Evolutionary conservation across 2,329 filamentous ascomycete genomes (phyloP).

Genomic region (Xylogone sp.): DNA sequence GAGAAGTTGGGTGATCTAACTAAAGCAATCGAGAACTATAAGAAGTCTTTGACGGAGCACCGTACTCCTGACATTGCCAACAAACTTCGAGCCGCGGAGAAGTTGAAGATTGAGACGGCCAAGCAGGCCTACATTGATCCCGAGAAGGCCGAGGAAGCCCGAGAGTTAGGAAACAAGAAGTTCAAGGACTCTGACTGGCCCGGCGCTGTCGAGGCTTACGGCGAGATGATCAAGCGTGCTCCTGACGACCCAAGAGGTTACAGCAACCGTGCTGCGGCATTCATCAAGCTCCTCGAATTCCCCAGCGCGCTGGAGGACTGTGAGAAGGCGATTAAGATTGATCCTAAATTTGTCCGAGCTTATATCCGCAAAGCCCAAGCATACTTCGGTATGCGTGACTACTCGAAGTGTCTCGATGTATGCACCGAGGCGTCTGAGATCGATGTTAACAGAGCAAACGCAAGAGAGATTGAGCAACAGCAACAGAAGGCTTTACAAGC

Average conservation of each 20-base stretch:
- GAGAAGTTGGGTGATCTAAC: conserved; percentile 82
- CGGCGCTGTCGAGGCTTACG: conserved; percentile 88
- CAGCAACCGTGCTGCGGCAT: conserved; percentile 94
- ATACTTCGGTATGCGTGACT: conserved; percentile 96
- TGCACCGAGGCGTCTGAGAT: conserved; percentile 77
- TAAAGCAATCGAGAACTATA: conserved; percentile 83
- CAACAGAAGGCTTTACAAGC: conserved; percentile 87
- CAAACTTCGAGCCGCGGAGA: conserved; percentile 90
- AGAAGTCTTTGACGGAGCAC: conserved; percentile 93
- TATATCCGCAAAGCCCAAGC: conserved; percentile 97
- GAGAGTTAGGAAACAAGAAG: conserved; percentile 90
- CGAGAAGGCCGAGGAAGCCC: conserved; percentile 89
- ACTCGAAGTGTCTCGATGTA: conserved; percentile 88
- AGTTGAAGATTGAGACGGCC: conserved; percentile 72
- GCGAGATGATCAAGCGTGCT: conserved; percentile 93
- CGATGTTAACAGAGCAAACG: conserved; percentile 74
- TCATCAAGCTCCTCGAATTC: conserved; percentile 96
- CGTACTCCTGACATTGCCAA: conserved; percentile 89
- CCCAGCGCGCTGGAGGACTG: conserved; percentile 92
- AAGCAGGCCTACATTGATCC: conserved; percentile 83
- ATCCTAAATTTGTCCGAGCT: conserved; percentile 88
- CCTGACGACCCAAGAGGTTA: conserved; percentile 92
- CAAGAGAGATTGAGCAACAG: conserved; percentile 88
- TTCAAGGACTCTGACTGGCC: conserved; percentile 98
- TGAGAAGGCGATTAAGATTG: conserved; percentile 83